Percentiles rank a stretch among this genome's conserved stretches.
These are phyloP conservation scores for Naganishia onofrii DNA, from an alignment of 768 basidiomycete genomes.

Conservation along the genomic window DNA sequence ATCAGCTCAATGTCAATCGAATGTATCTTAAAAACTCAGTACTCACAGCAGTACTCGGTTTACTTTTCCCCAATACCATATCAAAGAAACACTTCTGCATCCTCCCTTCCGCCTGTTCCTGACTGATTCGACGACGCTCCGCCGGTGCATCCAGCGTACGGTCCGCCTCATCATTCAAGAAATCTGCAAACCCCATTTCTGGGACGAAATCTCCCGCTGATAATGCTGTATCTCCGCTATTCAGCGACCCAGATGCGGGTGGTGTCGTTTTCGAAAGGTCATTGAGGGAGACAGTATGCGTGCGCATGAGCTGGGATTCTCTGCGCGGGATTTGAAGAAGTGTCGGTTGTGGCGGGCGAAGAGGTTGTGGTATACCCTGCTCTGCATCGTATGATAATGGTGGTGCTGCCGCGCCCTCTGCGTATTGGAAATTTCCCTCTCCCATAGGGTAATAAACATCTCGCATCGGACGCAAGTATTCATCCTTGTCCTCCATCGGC, in stretches of 20 bases:
- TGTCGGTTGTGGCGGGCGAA: not conserved
- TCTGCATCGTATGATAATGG: not conserved
- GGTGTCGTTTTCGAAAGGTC: not conserved
- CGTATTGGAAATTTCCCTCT: not conserved
- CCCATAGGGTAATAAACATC: slow-evolving; percentile 14
- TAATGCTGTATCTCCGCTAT: too few species aligned
- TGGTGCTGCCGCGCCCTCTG: not conserved
- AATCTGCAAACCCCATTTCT: slow-evolving; percentile 3
- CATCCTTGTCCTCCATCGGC: slow-evolving; percentile 6
- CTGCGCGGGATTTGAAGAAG: not conserved
- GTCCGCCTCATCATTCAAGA: slow-evolving; percentile 2
- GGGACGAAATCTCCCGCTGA: not conserved
- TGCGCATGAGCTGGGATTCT: not conserved
- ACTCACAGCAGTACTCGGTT: not conserved
- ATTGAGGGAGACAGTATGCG: not conserved
- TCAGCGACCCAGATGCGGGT: not conserved
- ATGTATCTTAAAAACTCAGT: not conserved
- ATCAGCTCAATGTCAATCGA: not conserved
- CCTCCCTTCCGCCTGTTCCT: slow-evolving; percentile 9
- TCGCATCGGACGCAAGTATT: slow-evolving; percentile 3
- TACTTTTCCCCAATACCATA: slow-evolving; percentile 15
- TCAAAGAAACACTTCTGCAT: slow-evolving; percentile 8
- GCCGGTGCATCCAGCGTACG: not conserved
- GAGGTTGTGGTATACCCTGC: not conserved
- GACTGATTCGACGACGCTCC: not conserved